phyloP scores from a whole-genome alignment of 2,329 filamentous ascomycete species.

The Cladosporium sp. region DNA sequence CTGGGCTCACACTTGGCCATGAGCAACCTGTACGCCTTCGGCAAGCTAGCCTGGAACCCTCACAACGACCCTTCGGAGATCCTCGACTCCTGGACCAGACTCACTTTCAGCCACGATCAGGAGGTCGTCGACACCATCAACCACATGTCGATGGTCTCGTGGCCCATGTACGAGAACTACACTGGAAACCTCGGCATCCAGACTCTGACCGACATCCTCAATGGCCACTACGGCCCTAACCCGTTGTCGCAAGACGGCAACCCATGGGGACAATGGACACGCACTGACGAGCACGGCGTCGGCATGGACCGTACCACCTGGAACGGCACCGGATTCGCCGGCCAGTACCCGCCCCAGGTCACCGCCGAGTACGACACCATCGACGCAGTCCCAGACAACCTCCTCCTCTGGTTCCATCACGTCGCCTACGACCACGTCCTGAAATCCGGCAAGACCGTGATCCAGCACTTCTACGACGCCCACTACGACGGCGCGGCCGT shows the following conservation, averaged over 20 bases:
- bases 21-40: slow-evolving; percentile 71
- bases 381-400: slow-evolving; percentile 64
- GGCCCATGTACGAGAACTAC: slow-evolving; percentile 71
- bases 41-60: slow-evolving; percentile 66
- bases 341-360: slow-evolving; percentile 65
- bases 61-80: slow-evolving; percentile 50
- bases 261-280: slow-evolving; percentile 71
- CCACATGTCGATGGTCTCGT: slow-evolving; percentile 66
- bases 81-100: slow-evolving; percentile 65
- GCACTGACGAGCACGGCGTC: slow-evolving; percentile 59
- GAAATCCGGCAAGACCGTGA: slow-evolving; percentile 65
- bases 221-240: slow-evolving; percentile 67
- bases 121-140: slow-evolving; percentile 60
- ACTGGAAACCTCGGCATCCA: slow-evolving; percentile 69
- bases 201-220: slow-evolving; percentile 67
- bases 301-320: slow-evolving; percentile 71
- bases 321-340: slow-evolving; percentile 66
- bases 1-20: slow-evolving; percentile 68
- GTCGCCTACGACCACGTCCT: slow-evolving; percentile 65
- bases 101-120: slow-evolving; percentile 62
- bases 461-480: slow-evolving; percentile 66
- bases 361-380: slow-evolving; percentile 59
- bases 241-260: slow-evolving; percentile 67
- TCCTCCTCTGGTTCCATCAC: slow-evolving; percentile 74
- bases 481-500: slow-evolving; percentile 61